Base-by-base conservation (phyloP, 2,329 filamentous ascomycete genomes). In the Hymenoscyphus repandus region DNA sequence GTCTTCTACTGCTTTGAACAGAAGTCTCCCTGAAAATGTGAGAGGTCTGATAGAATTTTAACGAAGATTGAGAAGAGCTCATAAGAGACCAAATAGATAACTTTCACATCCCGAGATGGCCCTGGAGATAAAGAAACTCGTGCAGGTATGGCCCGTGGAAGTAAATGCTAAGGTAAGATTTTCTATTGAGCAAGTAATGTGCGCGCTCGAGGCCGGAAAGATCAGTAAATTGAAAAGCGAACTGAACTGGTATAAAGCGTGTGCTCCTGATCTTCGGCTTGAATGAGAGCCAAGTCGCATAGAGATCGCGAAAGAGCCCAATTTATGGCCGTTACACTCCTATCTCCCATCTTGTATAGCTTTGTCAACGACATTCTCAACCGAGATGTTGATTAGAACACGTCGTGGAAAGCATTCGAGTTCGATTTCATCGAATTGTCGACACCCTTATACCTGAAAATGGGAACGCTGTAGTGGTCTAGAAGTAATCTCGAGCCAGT, bases 251-350 rank as follows among this genome's bases (percentile, higher is more conserved):
- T 60, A 54, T 50, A 38, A 57, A 58, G 51, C 55, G 55, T 51
- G 49, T 38, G 49, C 31, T 47, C 43, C 66, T 61, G 38, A 57
- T 72, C 59, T 71, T 63, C 68, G 69, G 68, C 70, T 64, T 62
- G 67, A 70, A 71, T 71, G 69, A 71, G 69, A 72, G 69, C 68
- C 64, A 68, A 61, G 68, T 70, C 62, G 70, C 68, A 68, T 58
- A 48, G 61, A 56, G 50, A 57, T 54, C 51, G 62, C 64, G 57
- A 69, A 69, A 63, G 63, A 66, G 64, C 68, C 67, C 66, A 71
- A 71, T 70, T 69, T 64, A 66, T 64, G 64, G 65, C 65, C 66
- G 62, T 55, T 63, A 45, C 38, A 32, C 20, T 18, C 30, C 32
- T 11, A 3, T 5, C 12, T 13, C 34, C 15, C 10, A 37, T 37